Conservation (phyloP, 2,329 filamentous ascomycete genomes). For the Annulohypoxylon truncatum region DNA sequence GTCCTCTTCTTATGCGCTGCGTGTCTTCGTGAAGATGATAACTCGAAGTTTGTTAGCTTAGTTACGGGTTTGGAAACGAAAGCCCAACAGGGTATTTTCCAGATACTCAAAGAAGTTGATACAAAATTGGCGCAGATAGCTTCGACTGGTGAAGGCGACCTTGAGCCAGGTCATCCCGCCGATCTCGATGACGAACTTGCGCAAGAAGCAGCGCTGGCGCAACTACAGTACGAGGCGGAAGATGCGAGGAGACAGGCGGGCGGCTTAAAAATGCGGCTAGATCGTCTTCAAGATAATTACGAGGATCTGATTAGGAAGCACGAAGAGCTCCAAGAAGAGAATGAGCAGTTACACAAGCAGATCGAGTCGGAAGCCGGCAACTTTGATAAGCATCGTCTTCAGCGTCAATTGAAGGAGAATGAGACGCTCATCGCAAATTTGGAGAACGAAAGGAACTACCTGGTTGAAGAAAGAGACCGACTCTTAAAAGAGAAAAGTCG, state of each 20-base stretch:
- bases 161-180: conserved; percentile 42
- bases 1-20: conserved; percentile 43
- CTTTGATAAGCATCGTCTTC: conserved; percentile 63
- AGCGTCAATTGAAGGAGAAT: conserved; percentile 71
- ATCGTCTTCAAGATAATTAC: conserved; percentile 70
- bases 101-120: conserved; percentile 51
- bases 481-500: conserved; percentile 48
- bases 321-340: conserved; percentile 69
- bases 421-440: conserved; percentile 78
- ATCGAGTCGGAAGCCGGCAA: conserved; percentile 64
- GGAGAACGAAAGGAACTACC: conserved; percentile 72
- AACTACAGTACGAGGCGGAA: conserved; percentile 63
- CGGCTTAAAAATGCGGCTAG: conserved; percentile 69
- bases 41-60: conserved; percentile 40
- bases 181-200: conserved; percentile 64
- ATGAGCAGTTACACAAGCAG: conserved; percentile 66
- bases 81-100: conserved; percentile 50
- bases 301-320: conserved; percentile 68
- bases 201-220: conserved; percentile 66
- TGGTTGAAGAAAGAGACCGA: conserved; percentile 58
- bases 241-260: conserved; percentile 67
- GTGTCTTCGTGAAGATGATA: conserved; percentile 42
- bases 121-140: conserved; percentile 52
- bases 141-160: conserved; percentile 49
- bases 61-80: conserved; percentile 37